Evolutionary conservation across 1,284 basidiomycete genomes (phyloP).

Genomic region (Irpex rosettiformis): DNA sequence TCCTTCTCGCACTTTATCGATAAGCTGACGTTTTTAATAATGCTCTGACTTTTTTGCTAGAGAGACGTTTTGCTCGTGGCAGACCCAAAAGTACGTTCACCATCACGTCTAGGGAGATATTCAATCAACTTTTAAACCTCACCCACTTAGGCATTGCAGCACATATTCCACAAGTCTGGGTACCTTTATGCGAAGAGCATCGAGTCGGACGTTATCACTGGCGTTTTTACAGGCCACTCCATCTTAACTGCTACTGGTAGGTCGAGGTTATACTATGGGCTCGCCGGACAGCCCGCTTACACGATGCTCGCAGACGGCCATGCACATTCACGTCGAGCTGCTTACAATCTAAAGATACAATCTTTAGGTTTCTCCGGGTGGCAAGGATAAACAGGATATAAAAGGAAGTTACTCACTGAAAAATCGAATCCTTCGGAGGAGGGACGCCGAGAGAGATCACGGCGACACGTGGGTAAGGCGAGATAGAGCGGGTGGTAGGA

Average conservation of each 20-base stretch:
- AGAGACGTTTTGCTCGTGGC: slow-evolving; percentile 20
- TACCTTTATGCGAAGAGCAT: slow-evolving; percentile 23
- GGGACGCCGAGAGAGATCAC: no score
- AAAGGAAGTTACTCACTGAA: no score
- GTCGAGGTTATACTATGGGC: neutral
- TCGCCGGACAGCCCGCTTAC: neutral
- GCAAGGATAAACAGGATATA: no score
- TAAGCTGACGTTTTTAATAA: neutral
- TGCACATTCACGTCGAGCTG: slow-evolving; percentile 24
- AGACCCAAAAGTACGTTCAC: slow-evolving; percentile 22
- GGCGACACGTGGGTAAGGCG: no score
- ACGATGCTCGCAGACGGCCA: slow-evolving; percentile 16
- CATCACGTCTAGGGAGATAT: no score
- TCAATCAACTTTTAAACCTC: neutral
- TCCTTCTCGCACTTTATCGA: neutral
- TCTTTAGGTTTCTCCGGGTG: no score
- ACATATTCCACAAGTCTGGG: slow-evolving; percentile 27
- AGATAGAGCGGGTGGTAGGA: no score
- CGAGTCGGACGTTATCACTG: neutral
- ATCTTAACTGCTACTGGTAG: slow-evolving; percentile 21
- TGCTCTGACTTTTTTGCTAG: neutral
- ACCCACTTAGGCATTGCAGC: slow-evolving; percentile 19
- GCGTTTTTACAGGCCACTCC: slow-evolving; percentile 20
- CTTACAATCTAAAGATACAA: no score
- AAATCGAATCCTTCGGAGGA: no score